Base-by-base conservation (phyloP, 768 basidiomycete genomes). In the Daedalea quercina region DNA sequence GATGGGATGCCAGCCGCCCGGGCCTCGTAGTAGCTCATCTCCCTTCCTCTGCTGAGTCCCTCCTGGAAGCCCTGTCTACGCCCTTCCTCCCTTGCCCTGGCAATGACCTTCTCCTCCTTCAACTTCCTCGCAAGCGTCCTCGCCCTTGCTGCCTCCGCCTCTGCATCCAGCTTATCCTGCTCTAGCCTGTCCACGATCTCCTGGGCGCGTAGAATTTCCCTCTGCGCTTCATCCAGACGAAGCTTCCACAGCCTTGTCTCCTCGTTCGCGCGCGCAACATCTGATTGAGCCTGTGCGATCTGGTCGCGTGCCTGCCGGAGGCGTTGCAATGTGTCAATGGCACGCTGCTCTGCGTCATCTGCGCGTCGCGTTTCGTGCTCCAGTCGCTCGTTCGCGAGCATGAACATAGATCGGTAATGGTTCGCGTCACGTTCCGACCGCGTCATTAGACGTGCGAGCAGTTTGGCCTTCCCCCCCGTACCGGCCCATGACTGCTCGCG, bases 121-220 rank as follows among this genome's bases (percentile, higher is more conserved):
- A 82, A 60, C 63, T 73, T 76, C 52, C 86, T 75, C 40, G 78
- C 70, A 52, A 70, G 72, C 20, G 73, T 73, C 45, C 83, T 73
- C 46, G 79, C 70, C 48, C 76, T 73, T 1, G 82, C 74, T 7
- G 81, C 84, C 24, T 79, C 78, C 51, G 78, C 76, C 66, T 87
- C 85, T 19, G 86, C 84, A 19, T 79, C 71, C 53, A 73, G 70
- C 44, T 81, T 70, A 57, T 81, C 75, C 34, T 66, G 70, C 58
- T 87, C 87, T 7, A 88, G 73, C 25, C 75, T 69, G n/a, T 73
- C 69, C 35, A 89, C 70, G 20, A 85, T 70, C 33, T 76, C 74
- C 63, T 89, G 86, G 1, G 86, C 87, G 23, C 82, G 74, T 56
- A 70, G 70, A 47, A 89, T 82, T 64, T 89, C 85, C 52, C 75